phyloP scores from a whole-genome alignment of 1,284 basidiomycete genomes.

The Cystobasidium pallidum region DNA sequence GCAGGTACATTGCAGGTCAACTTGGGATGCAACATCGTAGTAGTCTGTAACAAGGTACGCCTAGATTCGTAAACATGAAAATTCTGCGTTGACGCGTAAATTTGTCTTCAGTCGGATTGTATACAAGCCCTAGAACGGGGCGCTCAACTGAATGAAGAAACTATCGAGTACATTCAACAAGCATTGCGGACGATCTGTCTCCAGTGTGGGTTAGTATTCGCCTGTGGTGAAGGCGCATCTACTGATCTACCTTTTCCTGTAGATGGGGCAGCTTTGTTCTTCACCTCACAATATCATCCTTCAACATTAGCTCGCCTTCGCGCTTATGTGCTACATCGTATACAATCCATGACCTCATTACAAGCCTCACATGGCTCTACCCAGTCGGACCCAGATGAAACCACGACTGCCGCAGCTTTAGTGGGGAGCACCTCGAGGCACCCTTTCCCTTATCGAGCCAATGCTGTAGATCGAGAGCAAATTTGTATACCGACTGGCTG shows the following conservation, averaged over 20 bases:
- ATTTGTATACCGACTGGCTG: conserved; percentile 92
- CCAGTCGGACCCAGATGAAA: conserved; percentile 57
- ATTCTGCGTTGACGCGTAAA: conserved; percentile 55
- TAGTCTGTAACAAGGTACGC: conserved; percentile 80
- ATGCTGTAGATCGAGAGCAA: conserved; percentile 86
- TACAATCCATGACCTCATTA: conserved; percentile 60
- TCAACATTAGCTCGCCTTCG: conserved; percentile 76
- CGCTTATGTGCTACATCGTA: conserved; percentile 82
- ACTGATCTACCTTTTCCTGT: background rate
- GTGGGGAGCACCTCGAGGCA: conserved; percentile 70
- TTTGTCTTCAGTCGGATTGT: conserved; percentile 55
- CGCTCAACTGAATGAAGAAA: conserved; percentile 70
- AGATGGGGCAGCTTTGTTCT: conserved; percentile 93
- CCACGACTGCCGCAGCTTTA: conserved; percentile 61
- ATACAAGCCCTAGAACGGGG: conserved; percentile 57
- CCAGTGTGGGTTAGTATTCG: conserved; percentile 68
- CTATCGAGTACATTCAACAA: conserved; percentile 94
- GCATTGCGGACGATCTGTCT: conserved; percentile 86
- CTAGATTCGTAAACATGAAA: background rate
- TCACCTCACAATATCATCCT: conserved; percentile 77
- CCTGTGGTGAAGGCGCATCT: no score
- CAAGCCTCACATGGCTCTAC: conserved; percentile 15
- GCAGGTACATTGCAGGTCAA: conserved; percentile 66
- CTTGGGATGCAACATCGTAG: conserved; percentile 81
- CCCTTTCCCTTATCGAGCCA: conserved; percentile 82